Evolutionary conservation across 129 eudicot species (phyloP), one percentile per base, ranked within the genome.

Genomic region (Arctium lappa): DNA sequence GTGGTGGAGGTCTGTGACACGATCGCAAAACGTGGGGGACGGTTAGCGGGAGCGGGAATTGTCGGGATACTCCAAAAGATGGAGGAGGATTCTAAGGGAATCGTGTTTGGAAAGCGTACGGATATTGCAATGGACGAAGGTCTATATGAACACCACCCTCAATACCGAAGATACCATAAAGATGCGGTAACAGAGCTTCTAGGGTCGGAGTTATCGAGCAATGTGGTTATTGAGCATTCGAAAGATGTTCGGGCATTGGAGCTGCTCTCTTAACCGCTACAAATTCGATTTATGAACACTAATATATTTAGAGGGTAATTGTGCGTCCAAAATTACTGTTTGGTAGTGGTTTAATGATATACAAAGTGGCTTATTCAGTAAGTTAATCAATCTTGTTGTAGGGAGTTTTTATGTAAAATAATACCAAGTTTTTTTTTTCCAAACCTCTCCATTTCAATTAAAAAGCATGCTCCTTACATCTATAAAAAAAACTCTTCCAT

Each of bases 81-180:
- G 96, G 98, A 88, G 82, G 89, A 83, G 68, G 98, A 94, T 80
- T 82, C 91, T 0, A 85, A 86, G 87, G 93, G 92, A n/a, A n/a
- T 83, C 22, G 88, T 90, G 16, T 91, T 82, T 40, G 90, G 97
- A 22, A 89, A 89, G 60, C 85, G 93, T 76, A 90, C 93, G 15
- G 98, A 92, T 33, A 93, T 94, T 74, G 98, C 98, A 4, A 94
- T 94, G 98, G 98, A 94, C 63, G 98, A 97, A 63, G 98, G 98
- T 37, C 70, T 94, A 69, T 94, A 90, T 5, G 98, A 92, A 86
- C 89, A 91, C 75, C 88, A 94, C 78, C 91, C 94, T 18, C 91
- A 89, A 66, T 94, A 92, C 86, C 82, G 92, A 76, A 81, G 75
- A 53, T 94, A 88, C 89, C 94, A 91, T 78, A 87, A 89, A 86